phyloP scores from a whole-genome alignment of 2,329 filamentous ascomycete genomes.

The Verticillium zaregamsianum region DNA sequence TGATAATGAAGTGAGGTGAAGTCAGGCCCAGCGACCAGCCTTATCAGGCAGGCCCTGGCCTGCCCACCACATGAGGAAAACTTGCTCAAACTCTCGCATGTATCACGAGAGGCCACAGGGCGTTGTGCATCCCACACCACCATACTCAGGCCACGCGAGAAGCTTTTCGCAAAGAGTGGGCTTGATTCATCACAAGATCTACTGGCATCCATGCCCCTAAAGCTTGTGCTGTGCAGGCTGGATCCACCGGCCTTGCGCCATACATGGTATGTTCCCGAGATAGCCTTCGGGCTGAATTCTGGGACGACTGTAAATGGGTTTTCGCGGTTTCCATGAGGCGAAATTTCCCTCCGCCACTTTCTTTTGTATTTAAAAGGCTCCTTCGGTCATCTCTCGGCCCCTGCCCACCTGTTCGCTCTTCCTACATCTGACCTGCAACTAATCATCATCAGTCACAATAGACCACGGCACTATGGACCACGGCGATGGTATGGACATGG shows the following conservation, averaged over 20 bases:
- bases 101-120: neutral
- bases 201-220: neutral
- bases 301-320: no score
- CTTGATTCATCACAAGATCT: neutral
- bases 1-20: neutral
- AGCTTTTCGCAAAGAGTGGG: neutral
- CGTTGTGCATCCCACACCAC: neutral
- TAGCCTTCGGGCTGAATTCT: no score
- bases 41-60: neutral
- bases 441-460: neutral
- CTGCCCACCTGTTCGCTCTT: neutral
- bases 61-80: neutral
- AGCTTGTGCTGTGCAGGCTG: neutral
- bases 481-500: slow-evolving; percentile 4
- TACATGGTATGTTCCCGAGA: neutral
- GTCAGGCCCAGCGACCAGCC: neutral
- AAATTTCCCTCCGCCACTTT: no score
- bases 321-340: no score
- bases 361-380: no score
- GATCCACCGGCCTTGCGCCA: neutral
- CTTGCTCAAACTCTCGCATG: slow-evolving; percentile 3
- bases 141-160: neutral
- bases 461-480: slow-evolving; percentile 2
- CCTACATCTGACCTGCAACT: neutral
- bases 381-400: neutral